phyloP scores from a whole-genome alignment of 495 filamentous ascomycete species.

The Evernia prunastri region DNA sequence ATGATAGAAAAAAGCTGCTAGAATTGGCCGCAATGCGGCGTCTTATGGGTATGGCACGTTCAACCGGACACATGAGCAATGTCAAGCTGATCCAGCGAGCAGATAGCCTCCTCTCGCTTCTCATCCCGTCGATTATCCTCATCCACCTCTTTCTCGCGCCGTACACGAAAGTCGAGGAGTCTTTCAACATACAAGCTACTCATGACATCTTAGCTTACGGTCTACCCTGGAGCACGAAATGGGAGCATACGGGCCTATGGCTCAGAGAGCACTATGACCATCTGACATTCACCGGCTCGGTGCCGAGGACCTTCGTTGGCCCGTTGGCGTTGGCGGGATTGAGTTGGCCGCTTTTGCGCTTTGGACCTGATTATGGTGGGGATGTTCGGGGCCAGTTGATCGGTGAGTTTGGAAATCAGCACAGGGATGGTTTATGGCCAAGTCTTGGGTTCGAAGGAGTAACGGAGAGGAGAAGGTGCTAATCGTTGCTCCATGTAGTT shows the following conservation, averaged over 20 bases:
- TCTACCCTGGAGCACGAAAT: constrained; percentile 45
- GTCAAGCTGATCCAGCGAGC: constrained; percentile 9
- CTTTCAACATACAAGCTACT: constrained; percentile 92
- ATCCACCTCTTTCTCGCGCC: constrained; percentile 73
- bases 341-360: constrained; percentile 53
- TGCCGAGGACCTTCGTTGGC: constrained; percentile 85
- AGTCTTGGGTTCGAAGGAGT: background rate
- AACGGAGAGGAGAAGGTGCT: background rate
- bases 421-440: constrained; percentile 19
- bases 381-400: constrained; percentile 47
- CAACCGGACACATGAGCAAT: background rate
- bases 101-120: constrained; percentile 48
- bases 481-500: constrained; percentile 39
- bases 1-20: background rate
- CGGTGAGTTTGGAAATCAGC: constrained; percentile 33
- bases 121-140: constrained; percentile 61
- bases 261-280: constrained; percentile 69
- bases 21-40: constrained; percentile 20
- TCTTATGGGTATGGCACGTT: constrained; percentile 15
- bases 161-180: constrained; percentile 98
- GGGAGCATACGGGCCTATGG: constrained; percentile 45
- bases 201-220: constrained; percentile 85
- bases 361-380: constrained; percentile 32
- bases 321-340: constrained; percentile 63
- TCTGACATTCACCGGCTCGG: constrained; percentile 81